phyloP scores from a whole-genome alignment of 1,284 basidiomycete genomes.

The Boletus hoseneyae region DNA sequence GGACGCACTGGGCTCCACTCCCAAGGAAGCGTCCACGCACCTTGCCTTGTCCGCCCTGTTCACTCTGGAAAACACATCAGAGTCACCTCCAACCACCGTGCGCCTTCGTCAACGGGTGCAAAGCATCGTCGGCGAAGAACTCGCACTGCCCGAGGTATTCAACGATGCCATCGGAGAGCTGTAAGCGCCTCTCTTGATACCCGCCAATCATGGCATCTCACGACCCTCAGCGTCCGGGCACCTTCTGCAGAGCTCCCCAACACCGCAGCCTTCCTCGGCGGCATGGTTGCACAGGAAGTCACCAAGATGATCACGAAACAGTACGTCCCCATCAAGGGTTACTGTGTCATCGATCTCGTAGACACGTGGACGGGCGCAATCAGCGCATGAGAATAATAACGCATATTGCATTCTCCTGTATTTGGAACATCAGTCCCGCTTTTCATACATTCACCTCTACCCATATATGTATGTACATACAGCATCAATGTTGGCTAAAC shows the following conservation, averaged over 20 bases:
- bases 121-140: slow-evolving; percentile 33
- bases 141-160: slow-evolving; percentile 59
- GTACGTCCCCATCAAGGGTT: slow-evolving; percentile 89
- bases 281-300: slow-evolving; percentile 93
- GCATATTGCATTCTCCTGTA: neutral
- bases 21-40: slow-evolving; percentile 60
- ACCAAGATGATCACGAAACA: slow-evolving; percentile 98
- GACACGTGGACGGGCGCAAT: slow-evolving; percentile 71
- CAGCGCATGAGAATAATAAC: slow-evolving; percentile 14
- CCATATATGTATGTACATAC: neutral
- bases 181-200: slow-evolving; percentile 43
- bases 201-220: neutral
- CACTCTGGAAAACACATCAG: slow-evolving; percentile 34
- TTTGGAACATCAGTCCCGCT: too few species aligned
- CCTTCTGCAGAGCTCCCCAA: slow-evolving; percentile 88
- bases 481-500: neutral
- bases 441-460: too few species aligned
- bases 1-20: slow-evolving; percentile 35
- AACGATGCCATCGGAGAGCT: slow-evolving; percentile 73
- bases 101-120: slow-evolving; percentile 36
- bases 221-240: slow-evolving; percentile 59
- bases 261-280: slow-evolving; percentile 91
- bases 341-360: slow-evolving; percentile 85
- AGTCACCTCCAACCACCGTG: slow-evolving; percentile 29
- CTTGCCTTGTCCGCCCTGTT: slow-evolving; percentile 63